Evolutionary conservation across 192 early-diverging fungal genomes (phyloP).

Genomic region (Oehlia diaphana): DNA sequence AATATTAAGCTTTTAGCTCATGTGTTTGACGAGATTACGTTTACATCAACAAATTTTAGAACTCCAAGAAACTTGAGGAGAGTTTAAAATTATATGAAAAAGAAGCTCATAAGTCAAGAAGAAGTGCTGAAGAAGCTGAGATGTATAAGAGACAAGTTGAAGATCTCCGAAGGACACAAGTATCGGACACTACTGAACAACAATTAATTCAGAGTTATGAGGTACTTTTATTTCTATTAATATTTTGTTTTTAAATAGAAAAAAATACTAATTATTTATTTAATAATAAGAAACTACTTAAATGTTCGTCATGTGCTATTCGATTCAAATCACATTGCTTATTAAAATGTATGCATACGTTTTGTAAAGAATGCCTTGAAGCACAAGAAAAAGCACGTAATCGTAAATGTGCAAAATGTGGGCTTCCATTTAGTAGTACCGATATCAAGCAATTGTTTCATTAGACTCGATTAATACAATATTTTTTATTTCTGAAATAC

Average conservation of each 20-base stretch:
- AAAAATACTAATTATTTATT: not conserved
- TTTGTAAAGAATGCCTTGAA: slow-evolving; percentile 89
- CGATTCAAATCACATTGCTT: slow-evolving; percentile 81
- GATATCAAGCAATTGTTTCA: slow-evolving; percentile 15
- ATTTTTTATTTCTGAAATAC: not conserved
- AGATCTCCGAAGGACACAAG: not conserved
- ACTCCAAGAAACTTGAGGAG: not conserved
- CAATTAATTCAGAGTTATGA: slow-evolving; percentile 12
- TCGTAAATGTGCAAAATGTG: slow-evolving; percentile 87
- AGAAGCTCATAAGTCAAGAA: not conserved
- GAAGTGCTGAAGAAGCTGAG: not conserved
- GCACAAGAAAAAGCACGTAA: slow-evolving; percentile 75
- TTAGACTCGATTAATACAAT: not conserved
- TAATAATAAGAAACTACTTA: slow-evolving; percentile 64
- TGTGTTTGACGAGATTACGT: not conserved
- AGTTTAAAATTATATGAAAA: not conserved
- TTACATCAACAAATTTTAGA: not conserved
- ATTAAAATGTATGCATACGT: slow-evolving; percentile 87
- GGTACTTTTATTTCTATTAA: slow-evolving; percentile 9
- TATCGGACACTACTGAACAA: not conserved
- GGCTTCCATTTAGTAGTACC: slow-evolving; percentile 58
- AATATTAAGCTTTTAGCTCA: not conserved
- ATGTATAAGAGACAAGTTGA: not conserved
- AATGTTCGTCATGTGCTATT: slow-evolving; percentile 79
- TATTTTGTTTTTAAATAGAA: not conserved